Base-by-base conservation (phyloP, 495 filamentous ascomycete species). In the Recurvomyces mirabilis region DNA sequence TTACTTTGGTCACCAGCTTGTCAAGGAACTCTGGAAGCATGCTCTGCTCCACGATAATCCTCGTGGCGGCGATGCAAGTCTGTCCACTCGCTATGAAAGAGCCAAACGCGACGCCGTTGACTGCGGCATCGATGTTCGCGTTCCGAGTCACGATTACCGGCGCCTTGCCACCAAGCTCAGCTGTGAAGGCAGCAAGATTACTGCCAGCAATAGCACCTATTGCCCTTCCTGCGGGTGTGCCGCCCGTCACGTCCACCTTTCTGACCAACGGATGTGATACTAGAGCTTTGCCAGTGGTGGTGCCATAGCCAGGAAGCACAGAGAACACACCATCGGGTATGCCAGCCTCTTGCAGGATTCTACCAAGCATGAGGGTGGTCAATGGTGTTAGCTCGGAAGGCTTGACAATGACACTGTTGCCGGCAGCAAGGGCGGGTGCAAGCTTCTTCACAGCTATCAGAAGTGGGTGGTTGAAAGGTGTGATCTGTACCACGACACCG, bases 201-300 rank as follows among this genome's bases (percentile, higher is more conserved):
- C 57, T 50, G 1, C 70, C 69, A 0, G 66, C 74, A 11, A 69
- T 55, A 1, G 61, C 55, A 0, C 70, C 73, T 45, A 71, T 66
- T 2, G 67, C 64, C 17, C 49, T 60, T 5, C 66, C 57, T 0
- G 78, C 73, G 1, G 38, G 54, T 14, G 69, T 67, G 0, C 74
- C 71, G 14, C 77, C 78, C 0, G 76, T 81, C 5, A 81, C 61
- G 43, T 78, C 73, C n/a, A 82, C 72, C 49, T 79, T 79, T 18
- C 66, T 62, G 22, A 81, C 62, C 1, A 65, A 45, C 4, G 70
- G 61, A 38, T 74, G 67, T 23, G 65, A 61, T 14, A 72, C 74
- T 1, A 82, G 67, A 6, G 60, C 66, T 25, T 65, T 68, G 0
- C 78, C 77, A 5, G 74, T 76, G 2, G 58, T 64, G 2, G 45